Base-by-base conservation (phyloP, 148 eudicot genomes). In the Silene latifolia region DNA sequence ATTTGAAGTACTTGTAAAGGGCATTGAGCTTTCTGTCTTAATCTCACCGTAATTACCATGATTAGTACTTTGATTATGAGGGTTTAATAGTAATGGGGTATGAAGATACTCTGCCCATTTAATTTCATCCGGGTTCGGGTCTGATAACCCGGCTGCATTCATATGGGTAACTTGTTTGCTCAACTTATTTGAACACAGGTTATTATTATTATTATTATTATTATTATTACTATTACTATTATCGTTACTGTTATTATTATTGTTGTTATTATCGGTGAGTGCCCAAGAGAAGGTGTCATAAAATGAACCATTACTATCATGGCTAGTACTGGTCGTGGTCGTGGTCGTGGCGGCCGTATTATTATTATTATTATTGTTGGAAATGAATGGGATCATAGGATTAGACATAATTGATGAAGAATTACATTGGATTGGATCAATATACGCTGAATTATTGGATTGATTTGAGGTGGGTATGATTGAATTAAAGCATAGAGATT, bases 71-170 rank as follows among this genome's bases (percentile, higher is more conserved):
- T 62, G 47, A 63, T 39, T 69, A 63, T 35, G 69, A 23, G 71
- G 29, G 9, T 48, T 47, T 72, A 71, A 66, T 44, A 76, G 61
- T 53, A 79, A 78, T n/a, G 92, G 88, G 44, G 87, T 72, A 9
- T 89, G 96, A 2, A 89, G 76, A 79, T 86, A 91, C 35, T 91
- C 97, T 6, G 84, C 82, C 92, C 96, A 91, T 77, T 89, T 93
- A 18, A 84, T 88, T 14, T 91, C 90, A 21, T 87, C 96, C 46
- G 78, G 79, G 69, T 83, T 74, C 4, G 75, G 53, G 60, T 54
- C 81, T 29, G 67, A 82, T 20, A 78, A 63, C 48, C 80, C 78
- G 14, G 47, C 24, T 20, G n/a, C 51, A 42, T 67, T 67, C 70
- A 29, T 67, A 51, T 51, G 56, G 56, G 56, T 51, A 12, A 51